phyloP scores from a whole-genome alignment of 129 eudicot species.

The Centrapalus pauciflorus region DNA sequence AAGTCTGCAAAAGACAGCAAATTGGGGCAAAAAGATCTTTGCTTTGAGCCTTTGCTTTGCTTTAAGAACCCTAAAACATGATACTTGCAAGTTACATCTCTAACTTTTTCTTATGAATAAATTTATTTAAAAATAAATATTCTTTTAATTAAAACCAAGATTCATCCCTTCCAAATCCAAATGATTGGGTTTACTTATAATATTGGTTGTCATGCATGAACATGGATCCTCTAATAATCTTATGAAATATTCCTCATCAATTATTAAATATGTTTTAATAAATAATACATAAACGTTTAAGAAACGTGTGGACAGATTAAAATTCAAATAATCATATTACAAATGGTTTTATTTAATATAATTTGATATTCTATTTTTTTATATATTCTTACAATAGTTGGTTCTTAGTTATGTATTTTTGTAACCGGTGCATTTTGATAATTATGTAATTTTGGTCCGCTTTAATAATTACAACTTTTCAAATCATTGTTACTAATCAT shows the following conservation, averaged over 20 bases:
- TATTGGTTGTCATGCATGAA: neutral
- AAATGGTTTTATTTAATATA: too few relatives aligned
- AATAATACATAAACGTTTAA: too few relatives aligned
- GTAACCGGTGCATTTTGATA: too few relatives aligned
- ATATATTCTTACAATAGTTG: too few relatives aligned
- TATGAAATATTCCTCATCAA: neutral
- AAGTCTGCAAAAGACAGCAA: constrained; percentile 32
- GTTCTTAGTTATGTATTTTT: too few relatives aligned
- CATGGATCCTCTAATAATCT: too few relatives aligned
- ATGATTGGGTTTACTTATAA: constrained; percentile 19
- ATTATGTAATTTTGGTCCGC: too few relatives aligned
- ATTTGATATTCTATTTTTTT: too few relatives aligned
- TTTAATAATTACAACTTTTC: too few relatives aligned
- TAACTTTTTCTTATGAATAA: constrained; percentile 15
- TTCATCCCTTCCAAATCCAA: constrained; percentile 1
- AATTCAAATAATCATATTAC: neutral
- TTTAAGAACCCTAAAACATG: constrained; percentile 25
- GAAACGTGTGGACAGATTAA: too few relatives aligned
- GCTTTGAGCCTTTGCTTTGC: constrained; percentile 36
- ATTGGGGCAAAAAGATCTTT: constrained; percentile 31
- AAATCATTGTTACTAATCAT: too few relatives aligned
- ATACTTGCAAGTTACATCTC: constrained; percentile 37
- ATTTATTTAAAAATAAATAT: neutral
- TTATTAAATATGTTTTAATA: neutral
- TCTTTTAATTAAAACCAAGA: neutral